Conservation (phyloP, 345 rosid genomes). For the Acer campestre region DNA sequence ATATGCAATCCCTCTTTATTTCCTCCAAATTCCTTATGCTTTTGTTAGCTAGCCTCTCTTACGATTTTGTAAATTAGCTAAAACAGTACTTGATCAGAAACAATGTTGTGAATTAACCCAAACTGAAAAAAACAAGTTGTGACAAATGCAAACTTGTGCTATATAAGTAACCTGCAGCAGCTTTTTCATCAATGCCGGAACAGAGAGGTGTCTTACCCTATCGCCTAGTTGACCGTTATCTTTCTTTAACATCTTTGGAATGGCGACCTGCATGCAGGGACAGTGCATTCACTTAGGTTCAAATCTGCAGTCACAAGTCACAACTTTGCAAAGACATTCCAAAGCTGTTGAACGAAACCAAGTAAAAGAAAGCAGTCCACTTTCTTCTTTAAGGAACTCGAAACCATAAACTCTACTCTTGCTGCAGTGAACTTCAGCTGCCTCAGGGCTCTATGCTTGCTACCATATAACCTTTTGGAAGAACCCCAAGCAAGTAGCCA, state of each 20-base stretch:
- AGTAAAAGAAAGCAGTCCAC: not conserved
- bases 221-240: not conserved
- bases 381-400: constrained; percentile 56
- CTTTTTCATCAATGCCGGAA: not conserved
- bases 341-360: not conserved
- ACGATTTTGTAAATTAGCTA: not conserved
- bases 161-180: too few species aligned
- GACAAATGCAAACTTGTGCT: too few species aligned
- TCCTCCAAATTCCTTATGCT: not conserved
- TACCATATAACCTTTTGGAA: constrained; percentile 52
- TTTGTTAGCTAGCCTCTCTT: too few species aligned
- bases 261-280: constrained; percentile 21
- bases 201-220: constrained; percentile 8
- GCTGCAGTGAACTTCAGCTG: constrained; percentile 29
- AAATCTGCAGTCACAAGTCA: too few species aligned
- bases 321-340: too few species aligned
- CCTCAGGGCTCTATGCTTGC: constrained; percentile 33
- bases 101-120: not conserved
- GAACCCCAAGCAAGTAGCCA: constrained; percentile 65
- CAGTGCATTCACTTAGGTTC: not conserved
- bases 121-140: not conserved
- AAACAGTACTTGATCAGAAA: too few species aligned
- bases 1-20: too few species aligned
- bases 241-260: constrained; percentile 11
- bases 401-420: constrained; percentile 52